Evolutionary conservation across 2,329 filamentous ascomycete genomes (phyloP).

Genomic region (Microcyclospora pomicola): DNA sequence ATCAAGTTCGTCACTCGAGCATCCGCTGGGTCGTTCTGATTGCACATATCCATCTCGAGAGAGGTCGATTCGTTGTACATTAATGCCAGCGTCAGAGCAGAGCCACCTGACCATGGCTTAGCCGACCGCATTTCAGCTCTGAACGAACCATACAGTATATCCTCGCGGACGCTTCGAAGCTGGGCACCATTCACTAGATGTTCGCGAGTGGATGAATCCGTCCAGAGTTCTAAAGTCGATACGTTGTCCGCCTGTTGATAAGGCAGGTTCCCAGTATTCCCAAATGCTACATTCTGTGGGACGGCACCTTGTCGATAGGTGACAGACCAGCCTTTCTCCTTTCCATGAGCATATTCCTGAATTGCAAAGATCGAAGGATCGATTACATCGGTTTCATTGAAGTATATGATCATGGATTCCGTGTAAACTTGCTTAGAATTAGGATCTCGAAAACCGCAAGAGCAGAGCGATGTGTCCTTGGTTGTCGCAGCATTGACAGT

Average conservation of each 20-base stretch:
- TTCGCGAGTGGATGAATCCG: slow-evolving; percentile 7
- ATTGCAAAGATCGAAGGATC: slow-evolving; percentile 21
- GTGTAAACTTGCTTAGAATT: slow-evolving; percentile 26
- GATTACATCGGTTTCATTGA: slow-evolving; percentile 29
- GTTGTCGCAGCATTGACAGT: neutral
- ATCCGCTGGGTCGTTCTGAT: slow-evolving; percentile 23
- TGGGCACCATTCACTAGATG: slow-evolving; percentile 29
- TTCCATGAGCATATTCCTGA: slow-evolving; percentile 27
- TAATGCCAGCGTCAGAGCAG: slow-evolving; percentile 26
- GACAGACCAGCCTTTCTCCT: slow-evolving; percentile 33
- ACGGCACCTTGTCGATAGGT: slow-evolving; percentile 28
- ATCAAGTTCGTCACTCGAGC: slow-evolving; percentile 29
- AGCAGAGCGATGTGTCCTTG: slow-evolving; percentile 17
- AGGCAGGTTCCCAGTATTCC: slow-evolving; percentile 1
- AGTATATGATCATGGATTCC: slow-evolving; percentile 34
- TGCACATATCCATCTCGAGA: slow-evolving; percentile 30
- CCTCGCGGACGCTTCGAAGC: slow-evolving; percentile 27
- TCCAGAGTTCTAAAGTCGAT: slow-evolving; percentile 4
- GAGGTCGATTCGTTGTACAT: slow-evolving; percentile 29
- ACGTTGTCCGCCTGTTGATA: neutral
- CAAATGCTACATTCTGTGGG: slow-evolving; percentile 22
- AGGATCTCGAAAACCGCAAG: slow-evolving; percentile 31
- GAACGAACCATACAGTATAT: slow-evolving; percentile 35
- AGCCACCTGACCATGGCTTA: slow-evolving; percentile 16
- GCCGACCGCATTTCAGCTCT: slow-evolving; percentile 23